Evolutionary conservation across 768 basidiomycete species (phyloP), one percentile per base, ranked within the genome.

Genomic region (Amanita pallidorosea): DNA sequence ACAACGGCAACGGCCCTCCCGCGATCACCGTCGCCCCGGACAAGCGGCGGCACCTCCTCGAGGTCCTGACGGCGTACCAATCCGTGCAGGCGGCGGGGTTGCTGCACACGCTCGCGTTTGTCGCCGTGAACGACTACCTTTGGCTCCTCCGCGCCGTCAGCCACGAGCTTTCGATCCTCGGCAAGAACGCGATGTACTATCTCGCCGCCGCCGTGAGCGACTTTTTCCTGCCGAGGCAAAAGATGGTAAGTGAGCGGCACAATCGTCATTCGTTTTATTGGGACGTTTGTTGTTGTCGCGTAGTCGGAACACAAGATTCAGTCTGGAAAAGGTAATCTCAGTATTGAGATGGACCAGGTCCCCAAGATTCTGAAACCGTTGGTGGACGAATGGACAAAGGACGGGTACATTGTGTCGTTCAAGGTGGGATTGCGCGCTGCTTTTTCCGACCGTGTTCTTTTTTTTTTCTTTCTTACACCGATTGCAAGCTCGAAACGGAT

Each of bases 251-350:
- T 27, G 5, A 23, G 5, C 2, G 23, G 2, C 3, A 27, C 4
- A 27, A 5, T 5, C 1, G 7, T 27, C 3, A 1, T 1, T 27
- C 1, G 1, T 5, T 27, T 27, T 27, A 27, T 27, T 27, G 25
- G 3, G 0, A 7, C 29, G 29, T 8, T 27, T 27, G n/a, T n/a
- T n/a, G n/a, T n/a, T 9, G 29, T 29, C 27, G 27, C 27, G 0
- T 59, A 96, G 95, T 86, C 91, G 1, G 92, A 91, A 67, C 96
- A 99, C 69, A 99, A 99, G 70, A 98, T 99, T 34, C 95, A 98
- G 61, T 96, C 93, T 1, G 89, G 90, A 25, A 93, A 95, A 62
- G 95, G 94, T 1, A 94, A 85, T 56, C 70, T 98, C 22, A 79
- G 81, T 42, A 88, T 98, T 51, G 94, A 98, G 65, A 99, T 98